These are phyloP conservation scores for Pythium monospermum DNA, from an alignment of 352 stramenopile genomes.

Conservation along the genomic window DNA sequence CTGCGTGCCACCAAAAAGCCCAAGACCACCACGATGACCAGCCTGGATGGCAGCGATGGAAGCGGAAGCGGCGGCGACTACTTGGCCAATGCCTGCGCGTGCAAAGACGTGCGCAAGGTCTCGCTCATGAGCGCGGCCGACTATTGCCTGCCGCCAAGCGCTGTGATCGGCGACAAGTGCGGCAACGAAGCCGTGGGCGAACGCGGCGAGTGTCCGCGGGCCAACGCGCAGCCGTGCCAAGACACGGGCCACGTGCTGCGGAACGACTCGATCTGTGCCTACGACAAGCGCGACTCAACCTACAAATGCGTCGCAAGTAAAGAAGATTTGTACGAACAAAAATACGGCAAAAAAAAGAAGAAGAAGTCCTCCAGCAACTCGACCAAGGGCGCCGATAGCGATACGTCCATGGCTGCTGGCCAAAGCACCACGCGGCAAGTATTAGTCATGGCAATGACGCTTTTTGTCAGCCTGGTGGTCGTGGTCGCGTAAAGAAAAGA, in stretches of 20 bases:
- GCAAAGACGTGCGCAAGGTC: conserved; percentile 24
- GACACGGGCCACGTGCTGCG: conserved; percentile 49
- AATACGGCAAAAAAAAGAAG: conserved; percentile 39
- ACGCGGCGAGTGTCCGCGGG: conserved; percentile 46
- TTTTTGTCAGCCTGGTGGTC: conserved; percentile 8
- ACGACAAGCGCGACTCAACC: conserved; percentile 54
- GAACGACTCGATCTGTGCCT: conserved; percentile 53
- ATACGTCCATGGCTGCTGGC: not conserved
- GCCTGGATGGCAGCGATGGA: not conserved
- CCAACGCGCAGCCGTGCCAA: conserved; percentile 50
- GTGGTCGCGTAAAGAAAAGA: conserved; percentile 1
- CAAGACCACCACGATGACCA: not conserved
- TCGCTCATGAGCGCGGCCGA: conserved; percentile 71
- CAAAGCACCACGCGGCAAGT: not conserved
- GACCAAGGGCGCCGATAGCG: not conserved
- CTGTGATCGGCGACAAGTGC: conserved; percentile 53
- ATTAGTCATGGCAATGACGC: conserved; percentile 6
- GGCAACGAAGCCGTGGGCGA: conserved; percentile 49
- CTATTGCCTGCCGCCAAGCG: conserved; percentile 51
- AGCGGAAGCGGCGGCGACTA: not conserved
- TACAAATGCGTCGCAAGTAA: conserved; percentile 74
- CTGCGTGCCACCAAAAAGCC: not conserved
- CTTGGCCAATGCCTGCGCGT: conserved; percentile 17
- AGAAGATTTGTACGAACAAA: conserved; percentile 56
- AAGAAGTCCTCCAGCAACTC: conserved; percentile 12